Evolutionary conservation across 805 yeast species (phyloP).

Genomic region (Candida sphagnicola): DNA sequence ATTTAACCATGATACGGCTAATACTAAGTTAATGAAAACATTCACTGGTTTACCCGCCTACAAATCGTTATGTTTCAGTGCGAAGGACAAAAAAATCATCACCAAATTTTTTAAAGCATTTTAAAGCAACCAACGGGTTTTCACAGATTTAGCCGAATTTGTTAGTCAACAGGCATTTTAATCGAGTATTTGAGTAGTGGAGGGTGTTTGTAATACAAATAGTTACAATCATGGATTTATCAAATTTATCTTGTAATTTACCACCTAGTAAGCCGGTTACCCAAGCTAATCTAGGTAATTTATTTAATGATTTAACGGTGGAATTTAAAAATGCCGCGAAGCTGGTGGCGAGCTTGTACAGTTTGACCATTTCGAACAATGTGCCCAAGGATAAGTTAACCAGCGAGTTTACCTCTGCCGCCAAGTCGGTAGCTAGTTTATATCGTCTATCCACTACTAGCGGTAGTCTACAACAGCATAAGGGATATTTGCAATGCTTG

Average conservation of each 20-base stretch:
- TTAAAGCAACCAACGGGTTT: too few species aligned
- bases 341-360: conserved; percentile 54
- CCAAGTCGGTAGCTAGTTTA: conserved; percentile 44
- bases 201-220: too few species aligned
- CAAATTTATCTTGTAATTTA: conserved; percentile 52
- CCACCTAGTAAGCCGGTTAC: conserved; percentile 51
- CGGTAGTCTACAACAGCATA: conserved; percentile 41
- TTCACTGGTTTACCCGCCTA: neutral
- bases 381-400: neutral
- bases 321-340: conserved; percentile 72
- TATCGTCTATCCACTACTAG: conserved; percentile 59
- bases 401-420: conserved; percentile 32
- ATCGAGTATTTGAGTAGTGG: neutral
- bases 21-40: neutral
- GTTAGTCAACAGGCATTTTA: too few species aligned
- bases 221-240: conserved; percentile 53
- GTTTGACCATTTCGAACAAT: conserved; percentile 10
- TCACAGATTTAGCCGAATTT: too few species aligned
- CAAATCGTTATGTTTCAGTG: neutral
- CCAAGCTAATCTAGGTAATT: conserved; percentile 42
- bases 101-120: neutral
- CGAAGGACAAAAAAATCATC: neutral
- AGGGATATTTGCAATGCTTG: conserved; percentile 60
- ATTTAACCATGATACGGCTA: conserved; percentile 48
- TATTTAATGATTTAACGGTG: conserved; percentile 51